Percentiles rank a stretch among this genome's conserved stretches.
phyloP scores from a whole-genome alignment of 129 eudicot species.

The Ambrosia trifida region DNA sequence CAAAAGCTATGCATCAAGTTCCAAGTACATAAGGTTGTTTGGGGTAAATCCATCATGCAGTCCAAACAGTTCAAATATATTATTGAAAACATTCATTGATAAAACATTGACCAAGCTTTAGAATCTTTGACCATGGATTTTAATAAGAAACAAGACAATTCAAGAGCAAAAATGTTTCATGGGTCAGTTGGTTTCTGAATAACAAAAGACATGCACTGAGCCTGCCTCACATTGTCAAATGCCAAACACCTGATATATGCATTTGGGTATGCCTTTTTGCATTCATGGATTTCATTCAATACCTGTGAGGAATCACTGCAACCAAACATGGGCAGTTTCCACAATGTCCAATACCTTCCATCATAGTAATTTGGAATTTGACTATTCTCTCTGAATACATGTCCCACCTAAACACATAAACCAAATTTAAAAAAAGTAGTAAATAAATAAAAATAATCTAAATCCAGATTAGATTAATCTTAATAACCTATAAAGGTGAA shows the following conservation, averaged over 20 bases:
- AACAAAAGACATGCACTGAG: constrained; percentile 61
- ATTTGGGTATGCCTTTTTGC: constrained; percentile 56
- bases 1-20: constrained; percentile 7
- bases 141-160: constrained; percentile 8
- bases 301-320: constrained; percentile 62
- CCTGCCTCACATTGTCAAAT: constrained; percentile 56
- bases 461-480: not conserved
- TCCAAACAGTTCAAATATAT: constrained; percentile 25
- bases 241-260: constrained; percentile 67
- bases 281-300: constrained; percentile 54
- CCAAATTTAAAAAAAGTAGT: not conserved
- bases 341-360: constrained; percentile 68
- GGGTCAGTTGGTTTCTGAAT: constrained; percentile 49
- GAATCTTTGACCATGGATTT: constrained; percentile 33
- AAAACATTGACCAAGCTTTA: constrained; percentile 18
- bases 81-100: constrained; percentile 17
- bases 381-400: constrained; percentile 53
- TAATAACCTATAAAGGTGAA: too few relatives aligned
- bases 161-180: constrained; percentile 18
- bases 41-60: not conserved
- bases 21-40: not conserved
- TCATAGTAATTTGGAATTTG: constrained; percentile 61
- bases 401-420: constrained; percentile 44
- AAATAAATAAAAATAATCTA: not conserved
- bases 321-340: constrained; percentile 79